Evolutionary conservation across 768 basidiomycete species (phyloP).

Genomic region (Leccinum ochraceum): DNA sequence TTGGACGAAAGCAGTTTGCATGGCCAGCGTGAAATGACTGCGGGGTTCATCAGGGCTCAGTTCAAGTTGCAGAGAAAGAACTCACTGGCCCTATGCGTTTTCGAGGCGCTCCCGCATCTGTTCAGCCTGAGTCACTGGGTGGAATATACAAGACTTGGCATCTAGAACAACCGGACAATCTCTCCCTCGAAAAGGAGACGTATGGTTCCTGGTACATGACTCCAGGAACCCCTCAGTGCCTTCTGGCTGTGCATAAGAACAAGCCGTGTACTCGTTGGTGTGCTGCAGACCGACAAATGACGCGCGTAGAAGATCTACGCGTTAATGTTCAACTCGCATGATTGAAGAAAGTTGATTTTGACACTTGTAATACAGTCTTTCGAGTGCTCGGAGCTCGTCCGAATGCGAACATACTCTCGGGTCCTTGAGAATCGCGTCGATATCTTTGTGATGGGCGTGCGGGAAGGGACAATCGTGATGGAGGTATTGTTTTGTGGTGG

Average conservation of each 20-base stretch:
- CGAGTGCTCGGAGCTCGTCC: slow-evolving; percentile 51
- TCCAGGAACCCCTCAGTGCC: slow-evolving; percentile 63
- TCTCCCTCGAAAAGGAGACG: slow-evolving; percentile 32
- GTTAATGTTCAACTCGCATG: slow-evolving; percentile 38
- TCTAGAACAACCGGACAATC: slow-evolving; percentile 32
- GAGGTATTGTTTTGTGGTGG: slow-evolving; percentile 8
- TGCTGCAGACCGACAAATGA: slow-evolving; percentile 28
- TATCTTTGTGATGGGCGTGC: slow-evolving; percentile 33
- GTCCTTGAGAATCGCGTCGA: slow-evolving; percentile 63
- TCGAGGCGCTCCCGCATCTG: slow-evolving; percentile 47
- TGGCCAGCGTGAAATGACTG: slow-evolving; percentile 61
- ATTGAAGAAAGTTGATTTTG: slow-evolving; percentile 75
- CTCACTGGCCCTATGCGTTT: slow-evolving; percentile 54
- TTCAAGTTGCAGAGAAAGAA: not conserved
- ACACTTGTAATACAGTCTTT: slow-evolving; percentile 73
- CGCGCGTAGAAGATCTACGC: slow-evolving; percentile 28
- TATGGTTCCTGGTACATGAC: slow-evolving; percentile 48
- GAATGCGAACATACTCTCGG: slow-evolving; percentile 54
- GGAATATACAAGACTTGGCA: not conserved
- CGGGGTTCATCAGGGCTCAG: not conserved
- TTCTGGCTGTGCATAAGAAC: slow-evolving; percentile 41
- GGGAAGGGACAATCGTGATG: slow-evolving; percentile 18
- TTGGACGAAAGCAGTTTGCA: slow-evolving; percentile 77
- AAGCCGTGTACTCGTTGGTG: slow-evolving; percentile 21
- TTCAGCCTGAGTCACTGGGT: slow-evolving; percentile 4